phyloP scores from a whole-genome alignment of 2,329 filamentous ascomycete genomes.

The Scedosporium apiospermum region DNA sequence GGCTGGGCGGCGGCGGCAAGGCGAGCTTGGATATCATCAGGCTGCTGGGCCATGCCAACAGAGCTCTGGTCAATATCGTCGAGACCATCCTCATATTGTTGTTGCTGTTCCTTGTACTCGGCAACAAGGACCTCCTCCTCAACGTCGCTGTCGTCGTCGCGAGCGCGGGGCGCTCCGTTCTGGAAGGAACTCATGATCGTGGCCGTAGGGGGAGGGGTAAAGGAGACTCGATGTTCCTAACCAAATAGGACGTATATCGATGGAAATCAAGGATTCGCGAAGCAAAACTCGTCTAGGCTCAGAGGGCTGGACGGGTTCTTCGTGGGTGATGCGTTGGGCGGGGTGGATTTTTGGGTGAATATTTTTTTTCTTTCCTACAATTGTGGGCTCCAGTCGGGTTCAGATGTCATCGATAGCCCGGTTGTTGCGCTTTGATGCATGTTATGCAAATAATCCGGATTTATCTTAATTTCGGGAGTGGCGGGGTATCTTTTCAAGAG shows the following conservation, averaged over 20 bases:
- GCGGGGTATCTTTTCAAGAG: neutral
- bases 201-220: neutral
- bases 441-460: neutral
- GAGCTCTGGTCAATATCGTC: slow-evolving; percentile 67
- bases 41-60: slow-evolving; percentile 52
- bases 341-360: slow-evolving; percentile 8
- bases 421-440: neutral
- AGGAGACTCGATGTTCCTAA: neutral
- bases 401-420: neutral
- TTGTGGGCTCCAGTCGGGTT: slow-evolving; percentile 6
- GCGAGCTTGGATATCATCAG: slow-evolving; percentile 88
- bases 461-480: neutral
- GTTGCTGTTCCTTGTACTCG: slow-evolving; percentile 84
- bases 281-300: neutral
- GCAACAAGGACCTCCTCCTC: slow-evolving; percentile 94
- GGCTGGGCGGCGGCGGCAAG: slow-evolving; percentile 87
- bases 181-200: slow-evolving; percentile 50
- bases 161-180: slow-evolving; percentile 51
- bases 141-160: slow-evolving; percentile 80
- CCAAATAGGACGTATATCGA: neutral
- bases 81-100: slow-evolving; percentile 83
- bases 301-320: neutral
- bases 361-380: slow-evolving; percentile 2
- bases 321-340: slow-evolving; percentile 4
- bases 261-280: neutral